These are phyloP conservation scores for Tuber magnatum DNA, from an alignment of 495 filamentous ascomycete genomes.

Conservation along the genomic window DNA sequence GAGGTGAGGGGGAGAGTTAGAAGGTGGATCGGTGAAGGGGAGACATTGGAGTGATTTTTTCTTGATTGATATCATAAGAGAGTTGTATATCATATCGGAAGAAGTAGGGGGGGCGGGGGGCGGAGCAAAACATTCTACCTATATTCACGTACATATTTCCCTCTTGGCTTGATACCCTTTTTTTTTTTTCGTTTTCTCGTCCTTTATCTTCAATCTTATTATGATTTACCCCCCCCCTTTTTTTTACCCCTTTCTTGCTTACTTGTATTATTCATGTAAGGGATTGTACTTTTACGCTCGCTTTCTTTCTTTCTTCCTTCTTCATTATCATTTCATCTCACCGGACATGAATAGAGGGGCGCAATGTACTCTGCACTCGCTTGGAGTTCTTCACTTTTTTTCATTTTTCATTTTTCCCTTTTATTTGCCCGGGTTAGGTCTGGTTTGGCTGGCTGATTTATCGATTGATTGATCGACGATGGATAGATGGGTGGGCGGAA, in stretches of 20 bases:
- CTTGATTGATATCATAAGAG: neutral
- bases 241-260: slow-evolving; percentile 14
- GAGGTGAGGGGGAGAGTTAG: slow-evolving; percentile 44
- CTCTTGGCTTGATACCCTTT: slow-evolving; percentile 28
- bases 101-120: neutral
- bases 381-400: neutral
- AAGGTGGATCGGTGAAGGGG: slow-evolving; percentile 40
- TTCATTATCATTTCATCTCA: neutral
- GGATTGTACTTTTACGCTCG: slow-evolving; percentile 37
- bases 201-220: slow-evolving; percentile 3
- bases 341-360: neutral
- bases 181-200: slow-evolving; percentile 2
- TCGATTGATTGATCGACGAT: neutral
- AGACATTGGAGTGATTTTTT: slow-evolving; percentile 4
- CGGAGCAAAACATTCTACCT: slow-evolving; percentile 7
- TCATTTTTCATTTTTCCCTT: neutral
- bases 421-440: neutral
- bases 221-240: slow-evolving; percentile 6
- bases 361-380: slow-evolving; percentile 1
- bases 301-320: slow-evolving; percentile 14
- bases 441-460: neutral
- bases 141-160: slow-evolving; percentile 25
- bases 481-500: neutral
- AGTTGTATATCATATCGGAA: neutral
- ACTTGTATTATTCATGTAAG: slow-evolving; percentile 12